These are phyloP conservation scores for Xanthoconium stramineum DNA, from an alignment of 768 basidiomycete species.

Conservation along the genomic window DNA sequence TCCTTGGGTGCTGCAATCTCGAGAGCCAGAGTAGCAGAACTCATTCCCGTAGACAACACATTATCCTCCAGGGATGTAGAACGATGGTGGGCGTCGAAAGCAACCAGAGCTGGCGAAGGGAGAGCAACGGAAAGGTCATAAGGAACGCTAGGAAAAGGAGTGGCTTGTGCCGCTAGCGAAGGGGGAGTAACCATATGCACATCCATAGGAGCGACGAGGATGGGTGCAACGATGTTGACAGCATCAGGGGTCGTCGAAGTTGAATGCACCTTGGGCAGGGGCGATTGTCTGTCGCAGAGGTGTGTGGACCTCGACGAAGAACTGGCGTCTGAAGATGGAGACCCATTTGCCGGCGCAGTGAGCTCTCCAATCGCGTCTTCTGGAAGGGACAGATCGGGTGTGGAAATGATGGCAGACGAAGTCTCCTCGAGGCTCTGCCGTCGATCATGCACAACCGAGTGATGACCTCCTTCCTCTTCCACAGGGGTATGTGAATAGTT, in stretches of 20 bases:
- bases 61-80: constrained; percentile 44
- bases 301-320: constrained; percentile 17
- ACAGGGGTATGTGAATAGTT: constrained; percentile 64
- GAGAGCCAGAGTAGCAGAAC: constrained; percentile 20
- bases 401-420: constrained; percentile 35
- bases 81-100: constrained; percentile 22
- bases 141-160: constrained; percentile 21
- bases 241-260: constrained; percentile 28
- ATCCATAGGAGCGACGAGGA: constrained; percentile 22
- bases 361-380: constrained; percentile 11
- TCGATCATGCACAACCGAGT: constrained; percentile 24
- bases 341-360: constrained; percentile 16
- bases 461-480: constrained; percentile 58
- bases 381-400: constrained; percentile 8
- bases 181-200: constrained; percentile 22
- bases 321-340: constrained; percentile 11
- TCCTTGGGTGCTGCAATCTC: constrained; percentile 27
- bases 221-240: constrained; percentile 20
- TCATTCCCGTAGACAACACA: constrained; percentile 25
- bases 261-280: constrained; percentile 22
- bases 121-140: constrained; percentile 29
- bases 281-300: constrained; percentile 12
- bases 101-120: constrained; percentile 30
- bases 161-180: constrained; percentile 17
- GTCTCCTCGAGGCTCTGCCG: constrained; percentile 20